Base-by-base conservation (phyloP, 2,329 filamentous ascomycete genomes). In the Mycocentrospora acerina region DNA sequence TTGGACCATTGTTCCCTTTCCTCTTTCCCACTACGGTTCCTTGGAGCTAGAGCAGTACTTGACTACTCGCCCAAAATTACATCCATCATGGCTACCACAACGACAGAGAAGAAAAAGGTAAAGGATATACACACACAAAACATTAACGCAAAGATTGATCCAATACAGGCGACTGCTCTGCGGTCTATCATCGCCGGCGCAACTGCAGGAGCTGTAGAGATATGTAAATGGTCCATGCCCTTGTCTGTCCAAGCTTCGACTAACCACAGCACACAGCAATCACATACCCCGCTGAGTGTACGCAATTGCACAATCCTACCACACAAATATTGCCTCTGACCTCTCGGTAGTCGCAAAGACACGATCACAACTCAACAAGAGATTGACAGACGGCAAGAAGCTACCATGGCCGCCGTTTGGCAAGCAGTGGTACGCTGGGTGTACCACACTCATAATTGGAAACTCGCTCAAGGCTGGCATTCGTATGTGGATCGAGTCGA, bases 381-480 rank as follows among this genome's bases (percentile, higher is more conserved):
- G 84, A 56, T 76, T 97, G 59, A 77, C 86, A 32, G 83, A 86
- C 38, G 85, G 84, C 31, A 77, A 94, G 75, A 96, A 95, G 74
- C 79, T 96, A 19, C 90, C 91, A 36, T 96, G 89, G 87, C 93
- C 93, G 29, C 88, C 88, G 9, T 97, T 97, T 61, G 93, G 93
- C 32, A 76, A 72, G 56, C 89, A 95, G 69, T 98, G 93, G 93
- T 98, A 98, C 69, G 91, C 93, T 10, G 93, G 93, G 25, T 98
- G 93, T 73, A 97, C 93, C 31, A 97, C 93, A 18, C 73, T 96
- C 64, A 95, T 98, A 43, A 89, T 97, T 54, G 93, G 93, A 45
- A 98, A 98, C 72, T 94, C 90, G 36, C 78, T 93, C 65, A 98
- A 98, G 74, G 93, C 93, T 25, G 93, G 90, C 43, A 94, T 97